phyloP scores from a whole-genome alignment of 176 grass and related monocot genomes.

The Microstegium vimineum region DNA sequence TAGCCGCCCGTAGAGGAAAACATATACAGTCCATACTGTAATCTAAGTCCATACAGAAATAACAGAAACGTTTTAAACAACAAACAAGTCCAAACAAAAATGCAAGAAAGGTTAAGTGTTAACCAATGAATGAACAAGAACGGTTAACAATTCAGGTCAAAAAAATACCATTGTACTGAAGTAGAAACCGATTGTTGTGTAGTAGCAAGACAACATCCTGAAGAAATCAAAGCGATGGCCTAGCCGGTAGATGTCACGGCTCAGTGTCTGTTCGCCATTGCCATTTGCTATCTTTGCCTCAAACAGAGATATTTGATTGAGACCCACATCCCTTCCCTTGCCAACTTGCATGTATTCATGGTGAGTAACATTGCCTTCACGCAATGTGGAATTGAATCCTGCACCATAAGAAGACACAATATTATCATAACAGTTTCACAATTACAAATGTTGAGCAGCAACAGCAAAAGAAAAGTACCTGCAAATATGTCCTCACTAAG shows the following conservation, averaged over 20 bases:
- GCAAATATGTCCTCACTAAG: conserved; percentile 99
- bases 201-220: conserved; percentile 97
- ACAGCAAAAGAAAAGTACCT: conserved; percentile 35
- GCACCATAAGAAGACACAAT: conserved; percentile 21
- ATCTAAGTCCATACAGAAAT: conserved; percentile 50
- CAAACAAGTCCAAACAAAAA: conserved; percentile 27
- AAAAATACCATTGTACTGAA: conserved; percentile 86
- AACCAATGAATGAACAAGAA: background rate
- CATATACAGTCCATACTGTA: conserved; percentile 86
- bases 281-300: conserved; percentile 99
- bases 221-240: conserved; percentile 99
- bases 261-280: conserved; percentile 95
- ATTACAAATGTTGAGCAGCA: background rate
- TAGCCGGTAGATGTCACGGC: conserved; percentile 87
- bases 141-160: background rate
- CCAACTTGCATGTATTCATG: conserved; percentile 99
- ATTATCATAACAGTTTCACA: background rate
- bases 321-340: conserved; percentile 98
- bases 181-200: conserved; percentile 95
- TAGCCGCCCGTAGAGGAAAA: conserved; percentile 93
- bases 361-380: conserved; percentile 97
- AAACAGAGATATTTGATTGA: conserved; percentile 95
- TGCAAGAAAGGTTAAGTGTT: background rate
- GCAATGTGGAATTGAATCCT: conserved; percentile 99
- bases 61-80: background rate